Conservation (phyloP, 1,284 basidiomycete species). For the Irpex sp. region DNA sequence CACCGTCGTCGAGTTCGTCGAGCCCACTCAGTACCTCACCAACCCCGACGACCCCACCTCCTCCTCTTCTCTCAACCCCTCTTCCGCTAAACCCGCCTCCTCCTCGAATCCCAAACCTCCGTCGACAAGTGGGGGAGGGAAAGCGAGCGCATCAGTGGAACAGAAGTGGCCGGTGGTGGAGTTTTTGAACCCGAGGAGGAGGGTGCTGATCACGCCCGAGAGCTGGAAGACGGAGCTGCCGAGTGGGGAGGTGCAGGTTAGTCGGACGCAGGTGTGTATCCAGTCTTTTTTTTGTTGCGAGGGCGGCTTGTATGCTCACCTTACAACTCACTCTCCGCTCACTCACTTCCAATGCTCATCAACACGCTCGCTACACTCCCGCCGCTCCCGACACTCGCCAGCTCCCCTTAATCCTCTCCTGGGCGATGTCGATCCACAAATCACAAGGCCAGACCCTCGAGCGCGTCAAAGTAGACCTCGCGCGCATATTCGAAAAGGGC, state of each 20-base stretch:
- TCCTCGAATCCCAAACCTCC: slow-evolving; percentile 19
- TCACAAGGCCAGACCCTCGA: slow-evolving; percentile 89
- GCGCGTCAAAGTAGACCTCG: slow-evolving; percentile 81
- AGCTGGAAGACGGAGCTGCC: slow-evolving; percentile 84
- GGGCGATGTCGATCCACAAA: slow-evolving; percentile 96
- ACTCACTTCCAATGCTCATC: too few relatives aligned
- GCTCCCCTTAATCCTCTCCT: slow-evolving; percentile 82
- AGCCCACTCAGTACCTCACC: slow-evolving; percentile 15
- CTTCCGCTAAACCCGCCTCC: slow-evolving; percentile 7
- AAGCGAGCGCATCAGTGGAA: slow-evolving; percentile 11
- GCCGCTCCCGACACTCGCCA: slow-evolving; percentile 17
- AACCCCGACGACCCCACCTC: slow-evolving; percentile 9
- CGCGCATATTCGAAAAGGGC: slow-evolving; percentile 84
- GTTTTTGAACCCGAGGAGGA: slow-evolving; percentile 30
- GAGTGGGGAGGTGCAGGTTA: slow-evolving; percentile 77
- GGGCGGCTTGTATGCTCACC: too few relatives aligned
- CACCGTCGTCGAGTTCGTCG: slow-evolving; percentile 57
- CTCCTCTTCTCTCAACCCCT: slow-evolving; percentile 16
- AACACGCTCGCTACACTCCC: too few relatives aligned
- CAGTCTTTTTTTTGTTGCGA: too few relatives aligned
- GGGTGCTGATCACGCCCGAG: slow-evolving; percentile 57
- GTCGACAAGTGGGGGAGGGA: slow-evolving; percentile 19
- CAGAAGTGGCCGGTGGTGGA: slow-evolving; percentile 30
- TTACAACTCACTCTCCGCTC: too few relatives aligned
- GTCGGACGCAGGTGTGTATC: slow-evolving; percentile 57